Conservation (phyloP, 805 yeast genomes). For the Schwanniomyces sp. region DNA sequence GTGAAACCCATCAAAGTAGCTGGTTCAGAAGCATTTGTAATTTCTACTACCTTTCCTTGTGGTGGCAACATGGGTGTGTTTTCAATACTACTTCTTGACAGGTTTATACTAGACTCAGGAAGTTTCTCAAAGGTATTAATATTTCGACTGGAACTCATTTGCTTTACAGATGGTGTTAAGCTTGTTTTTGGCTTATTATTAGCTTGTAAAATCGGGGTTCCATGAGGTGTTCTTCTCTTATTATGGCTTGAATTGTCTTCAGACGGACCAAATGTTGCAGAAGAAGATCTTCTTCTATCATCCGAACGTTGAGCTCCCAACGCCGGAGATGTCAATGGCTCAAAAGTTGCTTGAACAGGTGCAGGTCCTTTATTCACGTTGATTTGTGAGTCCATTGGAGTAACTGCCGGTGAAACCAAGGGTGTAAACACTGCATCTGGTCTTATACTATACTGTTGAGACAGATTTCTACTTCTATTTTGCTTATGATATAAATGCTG, state of each 20-base stretch:
- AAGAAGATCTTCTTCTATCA: slow-evolving; percentile 29
- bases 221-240: slow-evolving; percentile 45
- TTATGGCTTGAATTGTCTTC: slow-evolving; percentile 19
- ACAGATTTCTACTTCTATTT: slow-evolving; percentile 11
- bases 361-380: slow-evolving; percentile 16
- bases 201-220: slow-evolving; percentile 39
- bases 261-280: slow-evolving; percentile 29
- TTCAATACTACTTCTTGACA: slow-evolving; percentile 3
- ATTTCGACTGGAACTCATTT: slow-evolving; percentile 15
- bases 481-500: slow-evolving; percentile 41
- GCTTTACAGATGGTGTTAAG: slow-evolving; percentile 35
- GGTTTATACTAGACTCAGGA: slow-evolving; percentile 26
- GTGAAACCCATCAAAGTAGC: slow-evolving; percentile 47
- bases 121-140: slow-evolving; percentile 21
- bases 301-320: slow-evolving; percentile 41
- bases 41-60: slow-evolving; percentile 26
- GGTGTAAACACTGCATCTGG: slow-evolving; percentile 74
- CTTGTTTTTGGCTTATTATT: slow-evolving; percentile 20
- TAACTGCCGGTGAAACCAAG: slow-evolving; percentile 71
- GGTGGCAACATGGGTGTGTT: slow-evolving; percentile 41
- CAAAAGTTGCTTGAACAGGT: slow-evolving; percentile 33
- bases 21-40: slow-evolving; percentile 17
- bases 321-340: slow-evolving; percentile 70
- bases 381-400: slow-evolving; percentile 52
- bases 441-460: slow-evolving; percentile 36